These are phyloP conservation scores for Erucastrum elatum DNA, from an alignment of 345 rosid species.

Conservation along the genomic window DNA sequence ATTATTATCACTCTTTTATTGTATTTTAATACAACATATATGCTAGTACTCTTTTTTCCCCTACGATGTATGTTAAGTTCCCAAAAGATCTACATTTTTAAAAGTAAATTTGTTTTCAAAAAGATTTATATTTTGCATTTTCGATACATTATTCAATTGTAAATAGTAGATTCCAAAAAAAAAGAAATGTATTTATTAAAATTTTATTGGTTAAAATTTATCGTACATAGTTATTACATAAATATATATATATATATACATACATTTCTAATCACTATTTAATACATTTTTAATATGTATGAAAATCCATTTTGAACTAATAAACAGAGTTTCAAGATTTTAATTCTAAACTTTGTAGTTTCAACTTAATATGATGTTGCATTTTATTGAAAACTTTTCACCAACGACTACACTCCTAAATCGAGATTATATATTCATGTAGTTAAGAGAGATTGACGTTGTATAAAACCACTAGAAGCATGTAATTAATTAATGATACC, in stretches of 20 bases:
- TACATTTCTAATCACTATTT: too few species aligned
- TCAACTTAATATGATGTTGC: not conserved
- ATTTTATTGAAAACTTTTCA: not conserved
- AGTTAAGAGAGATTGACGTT: not conserved
- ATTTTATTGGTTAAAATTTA: too few species aligned
- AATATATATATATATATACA: too few species aligned
- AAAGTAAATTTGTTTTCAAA: too few species aligned
- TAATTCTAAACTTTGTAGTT: not conserved
- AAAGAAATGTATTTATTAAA: too few species aligned
- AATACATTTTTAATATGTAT: too few species aligned
- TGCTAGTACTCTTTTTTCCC: too few species aligned
- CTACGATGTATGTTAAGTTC: not conserved
- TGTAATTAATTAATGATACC: conserved; percentile 23
- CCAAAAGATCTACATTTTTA: too few species aligned
- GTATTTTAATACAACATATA: not conserved
- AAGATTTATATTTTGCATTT: too few species aligned
- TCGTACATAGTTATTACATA: too few species aligned
- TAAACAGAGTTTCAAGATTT: not conserved
- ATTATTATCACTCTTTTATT: conserved; percentile 16
- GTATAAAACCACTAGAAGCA: not conserved
- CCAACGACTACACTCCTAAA: not conserved
- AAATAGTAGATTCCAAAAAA: too few species aligned
- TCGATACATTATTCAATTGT: too few species aligned
- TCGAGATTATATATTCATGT: not conserved
- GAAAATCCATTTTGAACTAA: not conserved